Conservation (phyloP, 768 basidiomycete species). For the Daedaleopsis sinensis region DNA sequence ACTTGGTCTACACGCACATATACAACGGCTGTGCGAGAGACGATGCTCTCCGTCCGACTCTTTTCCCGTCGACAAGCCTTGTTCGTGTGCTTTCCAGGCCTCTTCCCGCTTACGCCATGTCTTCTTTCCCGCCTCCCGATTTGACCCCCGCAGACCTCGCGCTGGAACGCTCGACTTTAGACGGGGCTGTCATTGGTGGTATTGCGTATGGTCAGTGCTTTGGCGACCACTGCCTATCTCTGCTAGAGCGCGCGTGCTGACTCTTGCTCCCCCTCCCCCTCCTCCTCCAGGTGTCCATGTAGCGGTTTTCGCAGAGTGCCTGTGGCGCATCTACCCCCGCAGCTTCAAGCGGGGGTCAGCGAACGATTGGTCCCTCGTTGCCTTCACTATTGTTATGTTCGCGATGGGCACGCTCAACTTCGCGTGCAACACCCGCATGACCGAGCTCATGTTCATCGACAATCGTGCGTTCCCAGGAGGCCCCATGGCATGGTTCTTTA, state of each 20-base stretch:
- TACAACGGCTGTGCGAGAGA: background rate
- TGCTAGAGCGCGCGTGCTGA: background rate
- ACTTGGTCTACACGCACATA: background rate
- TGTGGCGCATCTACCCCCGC: background rate
- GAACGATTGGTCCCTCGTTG: slow-evolving; percentile 24
- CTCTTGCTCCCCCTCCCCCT: background rate
- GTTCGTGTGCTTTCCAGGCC: background rate
- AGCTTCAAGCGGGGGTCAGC: background rate
- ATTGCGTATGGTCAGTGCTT: slow-evolving; percentile 5
- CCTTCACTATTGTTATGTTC: slow-evolving; percentile 19
- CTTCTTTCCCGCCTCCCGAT: background rate
- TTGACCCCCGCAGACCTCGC: slow-evolving; percentile 5
- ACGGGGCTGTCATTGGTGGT: slow-evolving; percentile 5
- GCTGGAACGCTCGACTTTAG: slow-evolving; percentile 3
- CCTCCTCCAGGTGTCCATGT: background rate
- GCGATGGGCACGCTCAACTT: slow-evolving; percentile 21
- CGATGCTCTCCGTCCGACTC: background rate
- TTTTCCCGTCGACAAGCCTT: background rate
- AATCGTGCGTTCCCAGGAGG: slow-evolving; percentile 27
- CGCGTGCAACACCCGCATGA: slow-evolving; percentile 19
- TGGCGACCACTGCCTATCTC: background rate
- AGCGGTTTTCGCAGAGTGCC: background rate
- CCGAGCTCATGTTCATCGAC: slow-evolving; percentile 25
- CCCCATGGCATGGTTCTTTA: slow-evolving; percentile 15
- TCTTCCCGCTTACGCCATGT: background rate